phyloP scores from a whole-genome alignment of 768 basidiomycete species.

The Rhodotorula graminis region DNA sequence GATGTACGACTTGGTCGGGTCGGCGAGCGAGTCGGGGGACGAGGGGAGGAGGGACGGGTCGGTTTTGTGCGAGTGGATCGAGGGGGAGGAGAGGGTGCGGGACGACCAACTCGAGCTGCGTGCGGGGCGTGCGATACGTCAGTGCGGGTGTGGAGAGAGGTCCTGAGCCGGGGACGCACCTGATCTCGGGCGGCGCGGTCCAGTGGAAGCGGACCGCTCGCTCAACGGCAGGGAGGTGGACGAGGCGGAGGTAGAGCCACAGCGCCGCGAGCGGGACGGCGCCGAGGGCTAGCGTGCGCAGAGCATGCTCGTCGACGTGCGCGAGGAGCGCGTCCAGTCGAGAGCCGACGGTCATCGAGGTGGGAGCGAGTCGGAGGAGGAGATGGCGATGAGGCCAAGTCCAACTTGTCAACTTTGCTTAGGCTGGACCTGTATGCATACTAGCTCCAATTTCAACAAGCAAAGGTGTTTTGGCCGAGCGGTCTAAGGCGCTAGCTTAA shows the following conservation, averaged over 20 bases:
- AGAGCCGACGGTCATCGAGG: constrained; percentile 12
- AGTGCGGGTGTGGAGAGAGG: not conserved
- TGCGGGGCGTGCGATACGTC: constrained; percentile 36
- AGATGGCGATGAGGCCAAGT: no score
- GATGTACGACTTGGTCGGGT: constrained; percentile 60
- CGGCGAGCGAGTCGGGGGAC: constrained; percentile 22
- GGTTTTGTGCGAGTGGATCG: constrained; percentile 59
- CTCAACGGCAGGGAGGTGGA: constrained; percentile 11
- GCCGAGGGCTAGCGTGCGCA: not conserved
- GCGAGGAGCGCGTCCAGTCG: constrained; percentile 9
- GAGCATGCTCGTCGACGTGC: not conserved
- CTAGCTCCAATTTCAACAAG: fast-evolving
- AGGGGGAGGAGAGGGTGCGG: constrained; percentile 56
- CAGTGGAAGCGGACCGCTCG: constrained; percentile 62
- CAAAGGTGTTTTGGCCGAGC: constrained; percentile 39
- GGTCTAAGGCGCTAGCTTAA: constrained; percentile 43
- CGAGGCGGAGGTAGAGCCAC: constrained; percentile 10
- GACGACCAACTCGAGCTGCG: constrained; percentile 58
- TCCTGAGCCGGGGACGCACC: not conserved
- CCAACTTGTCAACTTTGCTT: no score
- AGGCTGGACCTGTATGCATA: not conserved
- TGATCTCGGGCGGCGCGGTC: constrained; percentile 57
- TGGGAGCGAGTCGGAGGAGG: no score
- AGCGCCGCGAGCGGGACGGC: not conserved
- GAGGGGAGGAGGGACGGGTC: constrained; percentile 47